phyloP scores from a whole-genome alignment of 2,329 filamentous ascomycete genomes.

The Pezicula rhizophila region DNA sequence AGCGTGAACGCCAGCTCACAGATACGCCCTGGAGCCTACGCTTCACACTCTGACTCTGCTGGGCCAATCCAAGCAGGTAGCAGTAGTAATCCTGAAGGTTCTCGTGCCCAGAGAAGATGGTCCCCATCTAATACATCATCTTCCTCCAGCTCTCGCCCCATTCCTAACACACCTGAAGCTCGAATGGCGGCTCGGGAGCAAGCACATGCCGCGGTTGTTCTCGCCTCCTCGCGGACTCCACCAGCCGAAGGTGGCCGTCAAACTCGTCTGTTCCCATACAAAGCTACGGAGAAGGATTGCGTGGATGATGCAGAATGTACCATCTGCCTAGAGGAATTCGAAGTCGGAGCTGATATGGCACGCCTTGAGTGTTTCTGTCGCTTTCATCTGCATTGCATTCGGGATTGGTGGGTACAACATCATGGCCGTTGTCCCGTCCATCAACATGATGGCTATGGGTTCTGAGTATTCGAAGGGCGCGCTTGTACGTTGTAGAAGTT shows the following conservation, averaged over 20 bases:
- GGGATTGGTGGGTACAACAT: conserved; percentile 55
- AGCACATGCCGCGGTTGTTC: conserved; percentile 16
- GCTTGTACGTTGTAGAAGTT: too few relatives aligned
- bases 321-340: conserved; percentile 62
- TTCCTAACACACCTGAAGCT: conserved; percentile 13
- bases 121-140: conserved; percentile 6
- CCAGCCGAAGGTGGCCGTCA: conserved; percentile 33
- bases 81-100: conserved; percentile 4
- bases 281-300: conserved; percentile 62
- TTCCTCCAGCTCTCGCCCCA: conserved; percentile 1
- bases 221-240: conserved; percentile 3
- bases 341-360: conserved; percentile 57
- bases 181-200: conserved; percentile 15
- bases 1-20: conserved; percentile 6
- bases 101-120: conserved; percentile 2
- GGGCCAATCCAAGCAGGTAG: conserved; percentile 13
- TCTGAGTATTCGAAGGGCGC: neutral
- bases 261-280: conserved; percentile 58
- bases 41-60: conserved; percentile 3
- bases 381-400: conserved; percentile 56
- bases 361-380: conserved; percentile 60
- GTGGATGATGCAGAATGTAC: conserved; percentile 63
- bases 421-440: conserved; percentile 61
- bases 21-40: conserved; percentile 4
- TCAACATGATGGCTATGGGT: conserved; percentile 38